Percentiles rank a stretch among this genome's conserved stretches.
These are phyloP conservation scores for Chalciporus piperatus DNA, from an alignment of 768 basidiomycete genomes.

Conservation along the genomic window DNA sequence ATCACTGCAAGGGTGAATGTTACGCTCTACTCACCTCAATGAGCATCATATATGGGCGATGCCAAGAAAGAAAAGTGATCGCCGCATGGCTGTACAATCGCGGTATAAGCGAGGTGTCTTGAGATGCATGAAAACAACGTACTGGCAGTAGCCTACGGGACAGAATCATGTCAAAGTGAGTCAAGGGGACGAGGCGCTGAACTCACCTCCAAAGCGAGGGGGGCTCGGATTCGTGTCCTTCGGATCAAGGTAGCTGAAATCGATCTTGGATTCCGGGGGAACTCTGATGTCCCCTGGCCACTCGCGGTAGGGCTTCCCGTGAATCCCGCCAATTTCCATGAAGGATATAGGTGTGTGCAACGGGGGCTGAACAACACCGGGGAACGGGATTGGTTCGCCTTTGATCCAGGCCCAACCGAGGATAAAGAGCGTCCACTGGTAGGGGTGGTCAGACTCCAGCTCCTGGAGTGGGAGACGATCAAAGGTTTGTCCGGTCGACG, in stretches of 20 bases:
- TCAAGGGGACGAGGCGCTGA: too few species aligned
- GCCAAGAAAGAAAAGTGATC: conserved; percentile 25
- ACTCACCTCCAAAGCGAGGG: conserved; percentile 26
- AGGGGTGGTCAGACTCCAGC: conserved; percentile 14
- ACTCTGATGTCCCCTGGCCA: conserved; percentile 23
- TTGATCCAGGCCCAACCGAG: conserved; percentile 19
- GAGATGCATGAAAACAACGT: neutral
- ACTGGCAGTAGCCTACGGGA: conserved; percentile 27
- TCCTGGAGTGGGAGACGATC: conserved; percentile 25
- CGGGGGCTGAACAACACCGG: conserved; percentile 14
- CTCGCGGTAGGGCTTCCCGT: conserved; percentile 25
- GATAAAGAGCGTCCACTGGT: conserved; percentile 28
- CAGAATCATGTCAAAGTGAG: neutral
- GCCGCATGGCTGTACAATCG: conserved; percentile 15
- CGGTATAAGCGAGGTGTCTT: neutral
- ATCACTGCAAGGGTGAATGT: neutral
- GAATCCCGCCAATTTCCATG: conserved; percentile 25
- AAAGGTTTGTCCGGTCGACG: conserved; percentile 10
- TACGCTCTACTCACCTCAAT: conserved; percentile 16
- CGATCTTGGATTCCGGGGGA: conserved; percentile 8
- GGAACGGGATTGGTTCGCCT: conserved; percentile 8
- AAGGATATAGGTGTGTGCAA: conserved; percentile 4
- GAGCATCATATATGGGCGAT: conserved; percentile 29
- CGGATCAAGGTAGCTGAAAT: conserved; percentile 19
- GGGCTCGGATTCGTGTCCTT: conserved; percentile 27